Evolutionary conservation across 768 basidiomycete genomes (phyloP), one percentile per base, ranked within the genome.

Genomic region (Suillus subaureus): DNA sequence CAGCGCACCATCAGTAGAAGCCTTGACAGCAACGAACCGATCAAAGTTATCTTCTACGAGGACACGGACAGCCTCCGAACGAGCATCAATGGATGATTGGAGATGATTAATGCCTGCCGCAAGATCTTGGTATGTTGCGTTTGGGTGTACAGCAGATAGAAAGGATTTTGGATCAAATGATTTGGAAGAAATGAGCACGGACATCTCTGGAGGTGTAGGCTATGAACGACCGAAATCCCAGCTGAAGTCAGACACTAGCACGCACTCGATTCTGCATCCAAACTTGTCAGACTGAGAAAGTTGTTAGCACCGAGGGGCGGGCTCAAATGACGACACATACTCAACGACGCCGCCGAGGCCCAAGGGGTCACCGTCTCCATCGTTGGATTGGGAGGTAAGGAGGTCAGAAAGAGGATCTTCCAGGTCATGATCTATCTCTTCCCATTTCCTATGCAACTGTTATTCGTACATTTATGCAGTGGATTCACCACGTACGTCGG

Each of bases 1-100:
- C 62, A 57, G 64, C 80, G 62, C 76, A 96, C 96, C 92, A 78
- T 97, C 96, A n/a, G 93, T 97, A 11, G 92, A 93, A 11, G 94
- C 93, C 72, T 99, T 99, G 64, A 99, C 97, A 3, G 94, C 93
- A 21, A 99, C 97, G 72, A 99, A 99, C 15, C 95, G 85, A 79
- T 99, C 96, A 77, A 99, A 98, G 77, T 99, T 97, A 71, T 98
- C 95, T 75, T 98, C 96, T 12, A 99, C 97, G 39, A 99, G 84
- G 26, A 96, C 87, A 47, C 96, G 84, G 64, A 99, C 90, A n/a
- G 96, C 97, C 70, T 96, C 93, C 1, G 95, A 96, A 52, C 96
- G 88, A 2, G 91, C 85, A 72, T 99, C 96, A 65, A 99, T 90
- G 15, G 93, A 91, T 9, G 86, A 79, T 68, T 87, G 86, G 8